Conservation (phyloP, 129 eudicot genomes). For the Lactuca saligna region DNA sequence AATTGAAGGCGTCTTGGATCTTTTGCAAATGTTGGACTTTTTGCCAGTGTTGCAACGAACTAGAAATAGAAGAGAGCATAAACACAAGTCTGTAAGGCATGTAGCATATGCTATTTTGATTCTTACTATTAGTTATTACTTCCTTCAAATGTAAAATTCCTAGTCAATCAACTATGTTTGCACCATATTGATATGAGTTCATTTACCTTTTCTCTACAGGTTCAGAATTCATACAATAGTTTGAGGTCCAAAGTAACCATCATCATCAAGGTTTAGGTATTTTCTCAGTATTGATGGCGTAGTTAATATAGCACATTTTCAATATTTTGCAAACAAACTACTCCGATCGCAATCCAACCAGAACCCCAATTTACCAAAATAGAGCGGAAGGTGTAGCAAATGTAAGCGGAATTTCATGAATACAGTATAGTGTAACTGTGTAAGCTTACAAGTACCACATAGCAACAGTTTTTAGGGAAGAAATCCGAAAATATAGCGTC, state of each 20-base stretch:
- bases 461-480: not conserved
- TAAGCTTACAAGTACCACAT: conserved; percentile 8
- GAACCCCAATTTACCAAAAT: not conserved
- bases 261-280: not conserved
- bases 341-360: not conserved
- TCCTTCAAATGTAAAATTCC: not conserved
- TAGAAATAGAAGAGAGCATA: conserved; percentile 25
- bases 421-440: not conserved
- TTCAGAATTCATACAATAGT: too few species aligned
- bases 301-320: not conserved
- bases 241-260: not conserved
- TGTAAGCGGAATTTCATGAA: not conserved
- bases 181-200: not conserved
- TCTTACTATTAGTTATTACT: not conserved
- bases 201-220: too few species aligned
- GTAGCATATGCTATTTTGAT: conserved; percentile 1
- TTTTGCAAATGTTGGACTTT: conserved; percentile 86
- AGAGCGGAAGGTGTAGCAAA: not conserved
- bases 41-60: conserved; percentile 81
- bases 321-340: not conserved
- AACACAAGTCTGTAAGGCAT: not conserved
- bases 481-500: not conserved
- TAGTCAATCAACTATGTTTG: not conserved
- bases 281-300: not conserved
- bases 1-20: conserved; percentile 83